A percentile compares a stretch with the other conserved stretches of the same genome.
Evolutionary conservation across 352 stramenopile genomes (phyloP).

Genomic region (Elongisporangium anandrum): DNA sequence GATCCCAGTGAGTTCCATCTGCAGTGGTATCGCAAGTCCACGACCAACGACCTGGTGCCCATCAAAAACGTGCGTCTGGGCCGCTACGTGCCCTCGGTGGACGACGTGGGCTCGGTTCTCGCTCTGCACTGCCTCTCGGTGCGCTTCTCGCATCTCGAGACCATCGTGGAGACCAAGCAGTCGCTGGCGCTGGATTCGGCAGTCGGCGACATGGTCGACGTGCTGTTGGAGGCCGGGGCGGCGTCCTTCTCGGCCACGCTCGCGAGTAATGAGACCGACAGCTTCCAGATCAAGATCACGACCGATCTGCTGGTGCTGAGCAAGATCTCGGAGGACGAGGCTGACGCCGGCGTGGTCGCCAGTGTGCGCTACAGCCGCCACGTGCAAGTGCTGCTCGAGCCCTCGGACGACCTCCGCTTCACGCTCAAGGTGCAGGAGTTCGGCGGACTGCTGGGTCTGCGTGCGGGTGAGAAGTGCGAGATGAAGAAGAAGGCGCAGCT

Average conservation of each 20-base stretch:
- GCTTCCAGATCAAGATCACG: constrained; percentile 78
- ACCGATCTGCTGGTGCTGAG: constrained; percentile 42
- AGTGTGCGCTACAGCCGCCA: constrained; percentile 44
- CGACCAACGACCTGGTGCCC: constrained; percentile 45
- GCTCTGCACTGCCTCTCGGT: constrained; percentile 62
- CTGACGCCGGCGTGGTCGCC: constrained; percentile 59
- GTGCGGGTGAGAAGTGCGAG: constrained; percentile 54
- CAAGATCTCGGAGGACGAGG: constrained; percentile 73
- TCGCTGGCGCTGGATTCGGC: constrained; percentile 51
- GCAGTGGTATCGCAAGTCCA: constrained; percentile 65
- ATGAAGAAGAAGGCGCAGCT: constrained; percentile 43
- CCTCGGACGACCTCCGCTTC: constrained; percentile 57
- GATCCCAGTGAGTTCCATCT: constrained; percentile 55
- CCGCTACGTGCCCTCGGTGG: constrained; percentile 64
- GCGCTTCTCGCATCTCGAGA: constrained; percentile 52
- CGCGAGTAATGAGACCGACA: constrained; percentile 73
- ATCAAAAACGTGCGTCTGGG: constrained; percentile 56
- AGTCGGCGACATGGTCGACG: constrained; percentile 65
- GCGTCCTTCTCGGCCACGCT: constrained; percentile 78
- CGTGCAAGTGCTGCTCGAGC: constrained; percentile 71
- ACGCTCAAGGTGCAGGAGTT: constrained; percentile 76
- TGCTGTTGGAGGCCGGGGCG: constrained; percentile 58
- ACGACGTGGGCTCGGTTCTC: constrained; percentile 56
- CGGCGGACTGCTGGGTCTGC: constrained; percentile 63
- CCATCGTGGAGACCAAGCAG: constrained; percentile 46